These are phyloP conservation scores for Priceomyces haplophilus DNA, from an alignment of 805 yeast species.

Conservation along the genomic window DNA sequence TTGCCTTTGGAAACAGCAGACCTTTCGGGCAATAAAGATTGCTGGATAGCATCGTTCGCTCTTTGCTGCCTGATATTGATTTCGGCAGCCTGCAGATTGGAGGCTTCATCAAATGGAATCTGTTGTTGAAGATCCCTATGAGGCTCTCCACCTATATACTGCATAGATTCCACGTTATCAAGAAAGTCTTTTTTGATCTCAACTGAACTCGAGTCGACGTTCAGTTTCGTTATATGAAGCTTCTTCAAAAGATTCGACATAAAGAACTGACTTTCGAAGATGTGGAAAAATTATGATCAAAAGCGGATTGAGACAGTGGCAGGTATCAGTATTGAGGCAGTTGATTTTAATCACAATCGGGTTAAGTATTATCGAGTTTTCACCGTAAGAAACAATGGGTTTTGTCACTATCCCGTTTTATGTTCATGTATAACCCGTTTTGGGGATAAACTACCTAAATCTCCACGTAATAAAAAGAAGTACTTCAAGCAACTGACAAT, in stretches of 20 bases:
- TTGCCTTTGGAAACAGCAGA: constrained; percentile 66
- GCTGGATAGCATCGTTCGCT: constrained; percentile 29
- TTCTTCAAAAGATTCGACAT: constrained; percentile 29
- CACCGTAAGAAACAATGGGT: too few relatives aligned
- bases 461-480: neutral
- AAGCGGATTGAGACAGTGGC: too few relatives aligned
- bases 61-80: constrained; percentile 10
- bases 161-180: constrained; percentile 9
- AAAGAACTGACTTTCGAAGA: neutral
- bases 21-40: constrained; percentile 36
- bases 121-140: constrained; percentile 6
- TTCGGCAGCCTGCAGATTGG: neutral
- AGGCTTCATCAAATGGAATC: constrained; percentile 8
- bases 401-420: too few relatives aligned
- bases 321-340: too few relatives aligned
- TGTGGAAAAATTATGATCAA: neutral
- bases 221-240: constrained; percentile 33
- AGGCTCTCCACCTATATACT: constrained; percentile 7
- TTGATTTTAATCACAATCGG: too few relatives aligned
- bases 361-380: too few relatives aligned
- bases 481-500: neutral
- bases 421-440: too few relatives aligned
- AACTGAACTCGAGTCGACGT: constrained; percentile 8
- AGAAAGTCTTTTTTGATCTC: constrained; percentile 13
- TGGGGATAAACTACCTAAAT: neutral